These are phyloP conservation scores for Coemansia sp. DNA, from an alignment of 192 early-diverging fungal genomes.

Conservation along the genomic window DNA sequence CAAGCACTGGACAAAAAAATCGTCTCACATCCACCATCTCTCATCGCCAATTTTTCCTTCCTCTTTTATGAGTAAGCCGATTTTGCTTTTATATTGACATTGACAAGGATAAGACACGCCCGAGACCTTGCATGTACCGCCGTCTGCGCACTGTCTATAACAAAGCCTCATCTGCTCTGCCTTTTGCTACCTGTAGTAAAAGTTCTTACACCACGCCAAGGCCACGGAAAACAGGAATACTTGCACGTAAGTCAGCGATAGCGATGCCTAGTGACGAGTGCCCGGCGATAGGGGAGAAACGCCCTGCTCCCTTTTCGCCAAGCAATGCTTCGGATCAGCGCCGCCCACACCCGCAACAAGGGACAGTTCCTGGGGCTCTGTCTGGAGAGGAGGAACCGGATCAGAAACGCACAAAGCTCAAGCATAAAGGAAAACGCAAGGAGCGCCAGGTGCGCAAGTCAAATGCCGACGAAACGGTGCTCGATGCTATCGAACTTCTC, in stretches of 20 bases:
- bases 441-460: conserved; percentile 22
- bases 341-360: too few species aligned
- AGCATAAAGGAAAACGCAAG: conserved; percentile 13
- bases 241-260: neutral
- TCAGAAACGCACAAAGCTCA: conserved; percentile 31
- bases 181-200: neutral
- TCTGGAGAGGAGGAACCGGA: conserved; percentile 3
- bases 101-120: neutral
- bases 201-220: neutral
- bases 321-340: neutral
- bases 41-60: too few species aligned
- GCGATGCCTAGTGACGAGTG: neutral
- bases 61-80: too few species aligned
- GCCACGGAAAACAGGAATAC: neutral
- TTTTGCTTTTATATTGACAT: too few species aligned
- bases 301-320: neutral
- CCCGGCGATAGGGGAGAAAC: neutral
- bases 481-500: conserved; percentile 34
- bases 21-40: too few species aligned
- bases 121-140: neutral
- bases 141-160: neutral
- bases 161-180: neutral
- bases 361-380: neutral
- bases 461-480: conserved; percentile 35
- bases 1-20: too few species aligned